Base-by-base conservation (phyloP, 768 basidiomycete species). In the Mycena floridula region DNA sequence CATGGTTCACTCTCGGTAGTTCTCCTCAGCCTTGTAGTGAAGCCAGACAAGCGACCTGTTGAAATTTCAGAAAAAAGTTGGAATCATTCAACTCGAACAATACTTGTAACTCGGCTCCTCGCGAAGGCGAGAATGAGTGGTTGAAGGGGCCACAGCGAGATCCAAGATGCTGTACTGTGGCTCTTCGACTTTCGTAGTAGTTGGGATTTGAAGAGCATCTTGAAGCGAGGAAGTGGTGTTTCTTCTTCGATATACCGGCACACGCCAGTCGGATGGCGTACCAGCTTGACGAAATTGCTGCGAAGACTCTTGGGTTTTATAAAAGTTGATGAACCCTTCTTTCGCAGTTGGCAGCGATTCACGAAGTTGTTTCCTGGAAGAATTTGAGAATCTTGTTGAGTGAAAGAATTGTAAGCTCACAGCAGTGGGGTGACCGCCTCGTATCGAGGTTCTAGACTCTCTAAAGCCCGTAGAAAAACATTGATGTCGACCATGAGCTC, bases 381-480 rank as follows among this genome's bases (percentile, higher is more conserved):
- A 1, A 27, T 3, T 13, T 0, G 13, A 42, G 13, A 39, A 4
- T 22, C n/a, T 9, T 22, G 11, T 8, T 13, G 22, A 32, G 18
- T 2, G 1, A 16, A 8, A 26, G 43, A 20, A 44, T 25, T 18
- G n/a, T 21, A 24, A 7, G 57, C 70, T 53, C 42, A 74, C 72
- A 72, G 38, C 20, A 64, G 51, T 4, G 49, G 43, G 1, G 48
- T 41, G 13, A 54, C 54, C 52, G 54, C 59, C n/a, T 69, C 49
- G 73, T 73, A 69, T 23, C 62, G 58, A 13, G 42, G 49, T 42
- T 59, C 46, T 2, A 55, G 53, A 45, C 49, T 56, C 59, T 76
- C 66, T 22, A 83, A 62, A 7, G 68, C 62, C 4, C 61, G 55
- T 32, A 79, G 57, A 35, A 78, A 67, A n/a, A 63, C 59, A 15